These are phyloP conservation scores for Arthrobotrys sphaeroides DNA, from an alignment of 2,329 filamentous ascomycete species.

Conservation along the genomic window DNA sequence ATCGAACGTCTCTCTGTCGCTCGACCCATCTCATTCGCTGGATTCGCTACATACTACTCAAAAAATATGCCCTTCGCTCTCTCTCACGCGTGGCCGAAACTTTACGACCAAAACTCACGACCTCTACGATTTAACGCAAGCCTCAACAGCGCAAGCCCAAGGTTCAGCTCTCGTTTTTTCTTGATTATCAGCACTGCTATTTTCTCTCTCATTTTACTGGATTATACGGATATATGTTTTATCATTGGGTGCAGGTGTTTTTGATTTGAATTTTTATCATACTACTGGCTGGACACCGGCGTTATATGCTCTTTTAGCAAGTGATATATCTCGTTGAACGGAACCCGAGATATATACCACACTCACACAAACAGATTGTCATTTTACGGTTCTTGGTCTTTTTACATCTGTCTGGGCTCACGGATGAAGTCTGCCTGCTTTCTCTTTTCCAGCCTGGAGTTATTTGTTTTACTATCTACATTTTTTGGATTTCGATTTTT, in stretches of 20 bases:
- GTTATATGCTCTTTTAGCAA: not conserved
- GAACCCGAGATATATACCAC: not conserved
- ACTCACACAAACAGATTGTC: constrained; percentile 4
- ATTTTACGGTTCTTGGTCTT: not conserved
- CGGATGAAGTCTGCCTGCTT: constrained; percentile 13
- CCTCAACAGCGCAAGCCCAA: not conserved
- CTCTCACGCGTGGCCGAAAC: not conserved
- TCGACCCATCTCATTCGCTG: no score
- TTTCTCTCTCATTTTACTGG: not conserved
- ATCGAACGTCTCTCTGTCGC: not conserved
- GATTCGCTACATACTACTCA: no score
- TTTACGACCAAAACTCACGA: constrained; percentile 4
- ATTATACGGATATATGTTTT: constrained; percentile 22
- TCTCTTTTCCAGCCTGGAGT: no score
- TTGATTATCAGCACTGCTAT: not conserved
- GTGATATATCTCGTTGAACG: not conserved
- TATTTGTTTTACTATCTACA: not conserved
- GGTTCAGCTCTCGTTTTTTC: not conserved
- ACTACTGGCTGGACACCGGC: not conserved
- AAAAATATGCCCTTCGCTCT: no score
- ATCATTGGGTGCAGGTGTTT: constrained; percentile 16
- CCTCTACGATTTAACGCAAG: constrained; percentile 17
- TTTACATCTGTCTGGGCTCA: constrained; percentile 23
- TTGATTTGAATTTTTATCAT: not conserved
- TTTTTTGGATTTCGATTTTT: not conserved